A percentile compares a stretch with the other conserved stretches of the same genome.
Conservation (phyloP, 2,329 filamentous ascomycete species). For the Xylariaceae sp. region DNA sequence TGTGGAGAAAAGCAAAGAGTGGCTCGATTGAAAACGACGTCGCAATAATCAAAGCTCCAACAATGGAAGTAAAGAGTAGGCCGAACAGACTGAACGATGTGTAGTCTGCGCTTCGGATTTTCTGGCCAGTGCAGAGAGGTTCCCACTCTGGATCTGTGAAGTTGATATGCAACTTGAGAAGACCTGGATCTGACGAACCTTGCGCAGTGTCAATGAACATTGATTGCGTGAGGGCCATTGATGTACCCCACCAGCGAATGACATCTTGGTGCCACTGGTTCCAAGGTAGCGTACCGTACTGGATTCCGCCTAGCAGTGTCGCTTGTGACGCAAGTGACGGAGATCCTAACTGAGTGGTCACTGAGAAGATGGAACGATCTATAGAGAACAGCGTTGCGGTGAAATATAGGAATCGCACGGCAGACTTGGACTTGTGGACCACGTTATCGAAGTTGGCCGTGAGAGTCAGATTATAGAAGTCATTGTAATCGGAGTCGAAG, state of each 20-base stretch:
- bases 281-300: background rate
- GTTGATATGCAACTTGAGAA: background rate
- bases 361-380: background rate
- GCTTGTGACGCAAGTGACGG: constrained; percentile 3
- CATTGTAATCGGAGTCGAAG: background rate
- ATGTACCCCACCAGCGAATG: constrained; percentile 1
- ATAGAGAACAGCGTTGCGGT: background rate
- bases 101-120: constrained; percentile 20
- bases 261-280: constrained; percentile 16
- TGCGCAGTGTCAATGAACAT: constrained; percentile 4
- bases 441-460: background rate
- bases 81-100: constrained; percentile 25
- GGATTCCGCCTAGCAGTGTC: background rate
- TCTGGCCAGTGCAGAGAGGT: constrained; percentile 10
- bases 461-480: background rate
- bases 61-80: constrained; percentile 16
- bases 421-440: background rate
- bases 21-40: constrained; percentile 16
- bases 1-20: constrained; percentile 7
- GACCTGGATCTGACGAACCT: background rate
- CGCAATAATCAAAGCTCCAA: constrained; percentile 16
- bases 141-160: background rate
- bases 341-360: background rate
- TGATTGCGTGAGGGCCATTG: constrained; percentile 2
- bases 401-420: background rate